Percentiles rank a stretch among this genome's conserved stretches.
Evolutionary conservation across 306 rosid genomes (phyloP).

Genomic region (Begonia peltatifolia): DNA sequence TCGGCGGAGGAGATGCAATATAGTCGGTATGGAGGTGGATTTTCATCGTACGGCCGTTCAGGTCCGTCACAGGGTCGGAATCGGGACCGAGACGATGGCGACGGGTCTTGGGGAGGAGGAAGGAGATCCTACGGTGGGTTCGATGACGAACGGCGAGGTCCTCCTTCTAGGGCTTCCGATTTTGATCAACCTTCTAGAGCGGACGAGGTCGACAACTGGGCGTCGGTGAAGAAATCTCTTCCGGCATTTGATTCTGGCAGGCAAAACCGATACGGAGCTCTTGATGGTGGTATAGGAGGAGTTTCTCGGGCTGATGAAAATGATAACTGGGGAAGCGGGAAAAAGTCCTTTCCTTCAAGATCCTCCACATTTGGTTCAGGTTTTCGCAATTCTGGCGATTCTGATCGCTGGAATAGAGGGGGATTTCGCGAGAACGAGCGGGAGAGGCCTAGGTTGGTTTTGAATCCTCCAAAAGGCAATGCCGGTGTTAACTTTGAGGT

Average conservation of each 20-base stretch:
- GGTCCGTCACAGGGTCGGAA: slow-evolving; percentile 23
- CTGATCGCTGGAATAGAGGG: slow-evolving; percentile 65
- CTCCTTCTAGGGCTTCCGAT: slow-evolving; percentile 77
- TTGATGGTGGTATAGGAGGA: slow-evolving; percentile 30
- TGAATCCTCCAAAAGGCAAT: slow-evolving; percentile 54
- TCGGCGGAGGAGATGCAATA: slow-evolving; percentile 63
- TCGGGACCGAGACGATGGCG: slow-evolving; percentile 54
- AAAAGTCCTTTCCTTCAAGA: slow-evolving; percentile 43
- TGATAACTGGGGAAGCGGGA: slow-evolving; percentile 65
- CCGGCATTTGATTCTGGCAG: slow-evolving; percentile 58
- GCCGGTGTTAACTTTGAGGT: slow-evolving; percentile 16
- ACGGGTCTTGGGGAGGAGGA: slow-evolving; percentile 72
- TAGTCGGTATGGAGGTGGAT: slow-evolving; percentile 60
- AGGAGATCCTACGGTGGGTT: slow-evolving; percentile 77
- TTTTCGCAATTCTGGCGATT: slow-evolving; percentile 46
- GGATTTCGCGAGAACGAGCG: slow-evolving; percentile 28
- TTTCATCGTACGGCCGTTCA: slow-evolving; percentile 37
- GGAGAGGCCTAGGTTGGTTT: slow-evolving; percentile 63
- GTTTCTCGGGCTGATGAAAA: slow-evolving; percentile 68
- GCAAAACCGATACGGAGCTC: slow-evolving; percentile 43
- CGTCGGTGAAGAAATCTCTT: slow-evolving; percentile 38
- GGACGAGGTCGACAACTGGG: slow-evolving; percentile 93
- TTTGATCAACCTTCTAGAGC: slow-evolving; percentile 88
- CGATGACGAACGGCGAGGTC: slow-evolving; percentile 67
- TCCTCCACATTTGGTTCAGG: slow-evolving; percentile 65